Conservation (phyloP, 768 basidiomycete genomes). For the Butyriboletus loyo region DNA sequence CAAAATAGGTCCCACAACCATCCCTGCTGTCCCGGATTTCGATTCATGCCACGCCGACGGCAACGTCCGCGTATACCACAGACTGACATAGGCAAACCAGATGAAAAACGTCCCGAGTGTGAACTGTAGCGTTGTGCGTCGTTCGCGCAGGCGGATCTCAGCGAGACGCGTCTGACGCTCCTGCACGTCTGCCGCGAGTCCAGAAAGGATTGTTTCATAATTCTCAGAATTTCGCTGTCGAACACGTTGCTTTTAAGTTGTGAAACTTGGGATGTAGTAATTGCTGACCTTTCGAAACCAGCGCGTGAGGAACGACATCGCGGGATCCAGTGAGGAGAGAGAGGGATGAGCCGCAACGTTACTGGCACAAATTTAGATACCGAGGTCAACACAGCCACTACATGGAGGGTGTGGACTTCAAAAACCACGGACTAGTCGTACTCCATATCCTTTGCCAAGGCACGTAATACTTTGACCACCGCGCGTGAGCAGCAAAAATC, state of each 20-base stretch:
- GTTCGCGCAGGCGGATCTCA: conserved; percentile 83
- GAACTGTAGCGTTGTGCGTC: conserved; percentile 70
- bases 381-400: conserved; percentile 23
- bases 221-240: conserved; percentile 46
- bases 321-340: conserved; percentile 1
- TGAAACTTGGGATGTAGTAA: not conserved
- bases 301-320: conserved; percentile 29
- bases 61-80: conserved; percentile 68
- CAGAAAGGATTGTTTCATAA: conserved; percentile 70
- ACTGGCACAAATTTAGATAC: conserved; percentile 16
- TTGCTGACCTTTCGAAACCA: conserved; percentile 30
- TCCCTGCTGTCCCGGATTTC: conserved; percentile 42
- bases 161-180: conserved; percentile 71
- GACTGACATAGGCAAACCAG: conserved; percentile 69
- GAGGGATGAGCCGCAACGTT: not conserved
- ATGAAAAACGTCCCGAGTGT: conserved; percentile 73
- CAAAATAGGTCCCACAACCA: conserved; percentile 75
- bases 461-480: no score
- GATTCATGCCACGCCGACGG: conserved; percentile 35
- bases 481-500: no score
- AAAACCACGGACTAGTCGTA: not conserved
- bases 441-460: no score
- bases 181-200: conserved; percentile 65
- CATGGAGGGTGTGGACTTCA: not conserved
- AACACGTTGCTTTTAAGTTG: not conserved